phyloP scores from a whole-genome alignment of 139 green algal genomes.

The Ettlia oleoabundans region DNA sequence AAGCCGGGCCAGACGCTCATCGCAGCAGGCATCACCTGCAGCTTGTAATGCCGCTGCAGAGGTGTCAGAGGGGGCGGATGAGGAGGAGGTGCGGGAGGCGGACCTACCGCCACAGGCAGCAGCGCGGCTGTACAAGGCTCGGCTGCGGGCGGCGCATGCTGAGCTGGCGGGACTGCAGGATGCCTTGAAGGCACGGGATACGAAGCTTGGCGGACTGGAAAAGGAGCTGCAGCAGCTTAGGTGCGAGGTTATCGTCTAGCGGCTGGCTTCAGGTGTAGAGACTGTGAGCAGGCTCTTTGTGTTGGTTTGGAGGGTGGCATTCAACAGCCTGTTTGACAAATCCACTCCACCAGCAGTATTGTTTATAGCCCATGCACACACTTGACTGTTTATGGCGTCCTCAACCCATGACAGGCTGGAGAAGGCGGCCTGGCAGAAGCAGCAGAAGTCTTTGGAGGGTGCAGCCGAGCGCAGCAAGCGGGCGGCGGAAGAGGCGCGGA shows the following conservation, averaged over 20 bases:
- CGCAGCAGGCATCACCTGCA: no score
- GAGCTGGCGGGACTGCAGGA: conserved; percentile 17
- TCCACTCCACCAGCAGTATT: no score
- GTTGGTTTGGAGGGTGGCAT: no score
- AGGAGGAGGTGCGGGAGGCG: background rate
- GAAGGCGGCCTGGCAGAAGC: conserved; percentile 16
- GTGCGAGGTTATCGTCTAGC: no score
- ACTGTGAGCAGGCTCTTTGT: no score
- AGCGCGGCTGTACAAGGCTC: conserved; percentile 1
- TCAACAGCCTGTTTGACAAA: no score
- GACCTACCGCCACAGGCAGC: conserved; percentile 17
- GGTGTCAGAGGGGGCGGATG: no score
- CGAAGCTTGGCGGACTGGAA: conserved; percentile 8
- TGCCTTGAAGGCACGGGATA: background rate
- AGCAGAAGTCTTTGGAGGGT: conserved; percentile 53
- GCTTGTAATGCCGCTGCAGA: no score
- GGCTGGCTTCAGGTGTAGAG: no score
- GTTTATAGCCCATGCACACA: no score
- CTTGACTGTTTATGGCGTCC: no score
- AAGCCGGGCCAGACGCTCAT: no score
- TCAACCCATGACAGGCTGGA: background rate
- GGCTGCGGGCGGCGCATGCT: background rate
- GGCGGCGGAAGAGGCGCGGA: conserved; percentile 38
- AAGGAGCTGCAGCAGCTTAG: conserved; percentile 31
- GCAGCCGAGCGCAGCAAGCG: conserved; percentile 40